Base-by-base conservation (phyloP, 1,284 basidiomycete genomes). In the Marasmius oreades region DNA sequence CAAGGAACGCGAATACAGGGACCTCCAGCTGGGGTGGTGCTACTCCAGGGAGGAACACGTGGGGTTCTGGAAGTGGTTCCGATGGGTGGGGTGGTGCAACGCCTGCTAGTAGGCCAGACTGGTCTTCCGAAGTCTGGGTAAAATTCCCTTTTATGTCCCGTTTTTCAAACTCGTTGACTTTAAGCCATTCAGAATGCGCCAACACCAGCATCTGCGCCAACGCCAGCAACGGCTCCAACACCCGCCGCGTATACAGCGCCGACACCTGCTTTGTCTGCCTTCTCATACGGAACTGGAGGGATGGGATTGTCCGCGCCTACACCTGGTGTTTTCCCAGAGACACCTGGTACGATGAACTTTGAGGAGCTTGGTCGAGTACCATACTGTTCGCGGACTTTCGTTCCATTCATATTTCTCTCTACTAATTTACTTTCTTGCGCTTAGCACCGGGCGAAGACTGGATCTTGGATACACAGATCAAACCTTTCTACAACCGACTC, bases 201-300 rank as follows among this genome's bases (percentile, higher is more conserved):
- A 5, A 85, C 80, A 22, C 83, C 80, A 16, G 80, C 77, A 31
- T 76, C 77, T 28, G 79, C 81, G 0, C 76, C 82, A 11, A 82
- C 85, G 5, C 81, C 82, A 22, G 75, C 73, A 34, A 66, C 66
- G 55, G 62, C 69, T 11, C 62, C 52, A n/a, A 71, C 68, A 43
- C 70, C 64, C 33, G 74, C 28, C 5, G 26, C 72, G 0, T 42
- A 42, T 16, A 42, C 16, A 18, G 39, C 39, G 7, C 39, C 39
- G 11, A 70, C 71, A 44, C 67, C 59, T 20, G 67, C 55, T 55
- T 66, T 54, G 60, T 63, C 24, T 65, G 66, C 65, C 24, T 67
- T 70, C 2, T 50, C 54, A 23, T 51, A 44, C 52, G 22, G 36
- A 11, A 43, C 50, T n/a, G 58, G 59, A 33, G 56, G 36, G 16